phyloP scores from a whole-genome alignment of 371 early-diverging fungal genomes.

The Apophysomyces trapeziformis region DNA sequence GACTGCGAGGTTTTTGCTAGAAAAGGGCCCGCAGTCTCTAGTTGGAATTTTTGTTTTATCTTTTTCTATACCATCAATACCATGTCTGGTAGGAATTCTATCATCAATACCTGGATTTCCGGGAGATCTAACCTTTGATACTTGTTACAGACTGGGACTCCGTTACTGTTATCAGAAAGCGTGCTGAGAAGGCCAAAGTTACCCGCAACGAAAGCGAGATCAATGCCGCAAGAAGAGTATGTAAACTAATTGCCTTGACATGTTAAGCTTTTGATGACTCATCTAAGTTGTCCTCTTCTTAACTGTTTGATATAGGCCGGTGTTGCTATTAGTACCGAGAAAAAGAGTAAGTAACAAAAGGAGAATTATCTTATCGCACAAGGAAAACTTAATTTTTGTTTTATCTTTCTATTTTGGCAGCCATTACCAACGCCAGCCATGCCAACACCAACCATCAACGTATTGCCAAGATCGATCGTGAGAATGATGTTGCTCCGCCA shows the following conservation, averaged over 20 bases:
- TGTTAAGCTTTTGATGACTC: not conserved
- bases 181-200: slow-evolving; percentile 66
- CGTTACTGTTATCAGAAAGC: slow-evolving; percentile 81
- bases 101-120: not conserved
- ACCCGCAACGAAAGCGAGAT: slow-evolving; percentile 70
- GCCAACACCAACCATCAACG: slow-evolving; percentile 76
- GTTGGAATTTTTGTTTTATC: slow-evolving; percentile 10
- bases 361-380: not conserved
- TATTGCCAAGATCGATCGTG: slow-evolving; percentile 90
- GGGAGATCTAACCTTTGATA: not conserved
- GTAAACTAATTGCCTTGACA: not conserved
- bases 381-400: not conserved
- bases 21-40: slow-evolving; percentile 2
- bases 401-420: slow-evolving; percentile 17
- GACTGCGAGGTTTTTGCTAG: not conserved
- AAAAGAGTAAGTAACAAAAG: slow-evolving; percentile 54
- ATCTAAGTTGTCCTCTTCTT: not conserved
- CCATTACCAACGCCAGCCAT: slow-evolving; percentile 70
- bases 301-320: slow-evolving; percentile 50
- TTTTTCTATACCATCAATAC: slow-evolving; percentile 9
- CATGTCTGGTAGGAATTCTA: slow-evolving; percentile 15
- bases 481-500: slow-evolving; percentile 82
- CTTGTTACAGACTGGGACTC: slow-evolving; percentile 70
- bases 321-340: slow-evolving; percentile 71
- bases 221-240: slow-evolving; percentile 81